phyloP scores from a whole-genome alignment of 208 protist species.

The Trypanosoma scelopori region DNA sequence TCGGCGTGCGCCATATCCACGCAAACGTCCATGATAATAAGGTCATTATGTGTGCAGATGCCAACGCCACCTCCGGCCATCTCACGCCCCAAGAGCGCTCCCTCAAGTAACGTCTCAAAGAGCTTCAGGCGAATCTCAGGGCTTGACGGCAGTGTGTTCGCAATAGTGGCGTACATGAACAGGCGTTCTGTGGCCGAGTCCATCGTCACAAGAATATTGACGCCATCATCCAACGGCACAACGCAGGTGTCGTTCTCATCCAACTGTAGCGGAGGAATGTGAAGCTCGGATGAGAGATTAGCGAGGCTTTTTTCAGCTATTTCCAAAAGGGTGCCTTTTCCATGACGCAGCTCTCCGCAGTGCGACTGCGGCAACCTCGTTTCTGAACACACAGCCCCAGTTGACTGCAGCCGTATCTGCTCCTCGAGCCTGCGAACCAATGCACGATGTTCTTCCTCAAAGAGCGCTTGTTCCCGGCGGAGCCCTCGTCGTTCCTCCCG shows the following conservation, averaged over 20 bases:
- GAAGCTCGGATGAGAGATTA: constrained; percentile 31
- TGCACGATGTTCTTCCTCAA: constrained; percentile 38
- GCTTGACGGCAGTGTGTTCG: constrained; percentile 51
- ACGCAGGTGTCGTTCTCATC: constrained; percentile 72
- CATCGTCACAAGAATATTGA: constrained; percentile 59
- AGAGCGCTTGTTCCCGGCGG: constrained; percentile 21
- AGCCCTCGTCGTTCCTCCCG: constrained; percentile 48
- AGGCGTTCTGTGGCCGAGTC: constrained; percentile 64
- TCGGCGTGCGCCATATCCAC: constrained; percentile 58
- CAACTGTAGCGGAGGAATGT: constrained; percentile 34
- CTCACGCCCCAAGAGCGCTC: constrained; percentile 72
- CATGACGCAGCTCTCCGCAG: constrained; percentile 8
- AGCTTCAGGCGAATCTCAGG: constrained; percentile 36
- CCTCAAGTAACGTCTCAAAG: constrained; percentile 75
- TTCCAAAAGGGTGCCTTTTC: constrained; percentile 23
- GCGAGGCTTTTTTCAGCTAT: constrained; percentile 23
- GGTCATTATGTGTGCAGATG: constrained; percentile 54
- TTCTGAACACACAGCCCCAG: constrained; percentile 15
- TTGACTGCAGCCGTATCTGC: constrained; percentile 25
- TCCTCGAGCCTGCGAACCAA: constrained; percentile 38
- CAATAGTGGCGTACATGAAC: constrained; percentile 77
- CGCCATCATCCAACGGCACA: constrained; percentile 32
- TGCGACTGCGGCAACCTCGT: constrained; percentile 11
- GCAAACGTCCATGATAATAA: constrained; percentile 74
- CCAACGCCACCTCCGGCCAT: constrained; percentile 78